Evolutionary conservation across 176 grass and related monocot genomes (phyloP), one percentile per base, ranked within the genome.

Genomic region (Ensete ventricosum): DNA sequence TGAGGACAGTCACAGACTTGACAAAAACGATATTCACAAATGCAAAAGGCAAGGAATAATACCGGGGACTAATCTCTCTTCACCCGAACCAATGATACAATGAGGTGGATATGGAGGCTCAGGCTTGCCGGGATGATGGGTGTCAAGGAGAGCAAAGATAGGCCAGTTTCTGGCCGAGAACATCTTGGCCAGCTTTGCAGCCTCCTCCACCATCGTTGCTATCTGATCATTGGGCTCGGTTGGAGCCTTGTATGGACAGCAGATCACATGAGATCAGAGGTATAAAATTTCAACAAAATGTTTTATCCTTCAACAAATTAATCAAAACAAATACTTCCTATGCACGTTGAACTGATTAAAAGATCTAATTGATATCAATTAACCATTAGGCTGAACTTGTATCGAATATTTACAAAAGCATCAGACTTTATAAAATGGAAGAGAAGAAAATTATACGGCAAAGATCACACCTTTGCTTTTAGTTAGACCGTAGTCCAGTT

Each of bases 11-110:
- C 19, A 9, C 9, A 53, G 48, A 6, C 48, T 49, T 7, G 55
- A 7, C 60, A 9, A 1, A 75, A 9, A 9, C 2, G 19, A 9
- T 49, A 68, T 25, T 20, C 1, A 68, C 7, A 26, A 65, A 67
- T 11, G n/a, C 11, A 14, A 23, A 20, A 22, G 72, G 72, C 53
- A 24, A 34, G 52, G 22, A 19, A 76, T 63, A 16, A 19, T 55
- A 93, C 94, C 94, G 72, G 94, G 90, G 84, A 98, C 85, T 1
- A 98, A 80, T 50, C 93, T 93, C 70, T 93, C 94, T 84, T 98
- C 94, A 8, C 85, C 94, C 0, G 94, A 70, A 11, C 88, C 90
- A 29, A 98, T 91, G 52, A 98, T 93, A 67, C 94, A 98, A 72
- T 98, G 94, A 55, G 94, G 90, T 9, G 94, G 94, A 63, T 84